Evolutionary conservation across 2,329 filamentous ascomycete species (phyloP), one percentile per base, ranked within the genome.

Genomic region (Talaromyces pinophilus): DNA sequence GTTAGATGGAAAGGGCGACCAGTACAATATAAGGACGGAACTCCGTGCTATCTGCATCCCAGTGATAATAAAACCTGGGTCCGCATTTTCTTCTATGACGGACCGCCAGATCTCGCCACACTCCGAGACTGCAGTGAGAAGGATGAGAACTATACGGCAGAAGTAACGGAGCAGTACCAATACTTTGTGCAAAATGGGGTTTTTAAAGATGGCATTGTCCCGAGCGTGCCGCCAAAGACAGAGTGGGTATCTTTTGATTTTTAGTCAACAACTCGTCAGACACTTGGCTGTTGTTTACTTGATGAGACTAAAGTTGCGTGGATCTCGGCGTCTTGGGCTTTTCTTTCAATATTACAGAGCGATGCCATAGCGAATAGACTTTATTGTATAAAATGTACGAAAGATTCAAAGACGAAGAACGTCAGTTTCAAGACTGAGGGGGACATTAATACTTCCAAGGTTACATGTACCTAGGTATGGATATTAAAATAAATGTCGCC

Each of bases 171-270:
- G 44, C 84, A 87, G 55, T 96, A 93, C 80, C 81, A 82, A 67
- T 82, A 84, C 54, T 88, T 93, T 74, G 81, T 84, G 55, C 82
- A 87, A 69, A 86, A 86, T 22, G 92, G 92, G 0, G 78, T 76
- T 38, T 97, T 96, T 76, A 83, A 85, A 50, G 87, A 87, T 42
- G 90, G 89, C 0, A 72, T 88, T 6, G 90, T 97, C 80, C 93
- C 93, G 0, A 84, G 90, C 71, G 80, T 92, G 55, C 92, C 93
- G 22, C 93, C 93, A 0, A 89, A 88, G 77, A 84, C 87, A 68
- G 92, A 94, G 73, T 94, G 88, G 83, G 88, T 88, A 70, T 78
- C 81, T 33, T 94, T 90, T 86, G 87, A 92, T 74, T 88, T 94
- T 72, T 93, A 77, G 81, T 55, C n/a, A 19, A 25, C 13, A 22